Percentiles rank a stretch among this genome's conserved stretches.
Conservation (phyloP, 441 rosid species). For the Euphorbia schlechtendalii region DNA sequence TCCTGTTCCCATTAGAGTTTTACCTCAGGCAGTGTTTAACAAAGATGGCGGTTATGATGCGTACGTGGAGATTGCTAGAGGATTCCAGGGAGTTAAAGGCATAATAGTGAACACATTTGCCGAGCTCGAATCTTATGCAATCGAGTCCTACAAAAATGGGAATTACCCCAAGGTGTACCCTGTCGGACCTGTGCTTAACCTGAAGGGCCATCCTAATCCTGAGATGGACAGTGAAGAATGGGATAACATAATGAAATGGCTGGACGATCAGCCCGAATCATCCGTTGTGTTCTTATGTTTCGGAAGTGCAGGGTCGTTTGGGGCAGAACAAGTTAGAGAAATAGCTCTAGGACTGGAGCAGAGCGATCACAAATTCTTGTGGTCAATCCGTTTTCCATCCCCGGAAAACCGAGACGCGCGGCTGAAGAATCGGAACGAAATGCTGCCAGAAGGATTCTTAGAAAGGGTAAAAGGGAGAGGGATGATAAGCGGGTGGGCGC, state of each 20-base stretch:
- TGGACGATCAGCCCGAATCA: no score
- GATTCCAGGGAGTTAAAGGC: constrained; percentile 34
- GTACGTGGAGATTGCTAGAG: constrained; percentile 13
- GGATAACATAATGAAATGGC: constrained; percentile 34
- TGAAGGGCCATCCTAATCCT: constrained; percentile 35
- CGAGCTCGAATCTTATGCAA: constrained; percentile 46
- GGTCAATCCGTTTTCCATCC: constrained; percentile 18
- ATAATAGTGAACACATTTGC: constrained; percentile 49
- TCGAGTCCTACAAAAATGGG: constrained; percentile 16
- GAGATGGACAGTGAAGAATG: constrained; percentile 23
- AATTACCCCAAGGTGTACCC: constrained; percentile 31
- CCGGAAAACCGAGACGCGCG: no score
- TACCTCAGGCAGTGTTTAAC: constrained; percentile 26
- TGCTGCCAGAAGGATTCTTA: no score
- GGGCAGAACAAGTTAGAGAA: constrained; percentile 15
- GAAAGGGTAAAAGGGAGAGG: no score
- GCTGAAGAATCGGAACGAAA: no score
- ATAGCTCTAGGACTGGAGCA: no score
- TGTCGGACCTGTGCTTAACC: constrained; percentile 43
- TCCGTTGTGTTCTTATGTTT: constrained; percentile 51
- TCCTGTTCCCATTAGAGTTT: constrained; percentile 33
- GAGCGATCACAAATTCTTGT: constrained; percentile 23
- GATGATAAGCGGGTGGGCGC: no score
- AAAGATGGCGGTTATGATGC: background rate
- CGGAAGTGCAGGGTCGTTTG: constrained; percentile 38